Evolutionary conservation across 257 asterid genomes (phyloP).

Genomic region (Plantago ovata): DNA sequence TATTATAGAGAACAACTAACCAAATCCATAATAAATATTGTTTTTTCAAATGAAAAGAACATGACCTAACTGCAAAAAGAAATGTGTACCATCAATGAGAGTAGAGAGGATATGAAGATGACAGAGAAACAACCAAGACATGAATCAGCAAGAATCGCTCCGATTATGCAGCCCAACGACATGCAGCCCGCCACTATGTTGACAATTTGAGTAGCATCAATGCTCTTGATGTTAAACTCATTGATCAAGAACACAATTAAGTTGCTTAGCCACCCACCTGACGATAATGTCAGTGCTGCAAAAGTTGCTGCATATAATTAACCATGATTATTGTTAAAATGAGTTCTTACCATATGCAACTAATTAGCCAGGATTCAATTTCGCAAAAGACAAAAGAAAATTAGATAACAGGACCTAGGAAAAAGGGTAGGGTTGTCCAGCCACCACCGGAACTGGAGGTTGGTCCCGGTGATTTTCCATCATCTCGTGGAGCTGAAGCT

Average conservation of each 20-base stretch:
- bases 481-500: too few species aligned
- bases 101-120: slow-evolving; percentile 43
- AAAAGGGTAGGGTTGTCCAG: not conserved
- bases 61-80: not conserved
- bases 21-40: too few species aligned
- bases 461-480: not conserved
- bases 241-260: slow-evolving; percentile 41
- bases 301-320: slow-evolving; percentile 26
- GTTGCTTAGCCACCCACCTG: slow-evolving; percentile 39
- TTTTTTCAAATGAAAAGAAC: too few species aligned
- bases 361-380: too few species aligned
- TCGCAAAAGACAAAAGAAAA: too few species aligned
- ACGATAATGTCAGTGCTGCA: slow-evolving; percentile 31
- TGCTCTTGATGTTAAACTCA: slow-evolving; percentile 33
- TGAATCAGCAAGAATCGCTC: slow-evolving; percentile 50
- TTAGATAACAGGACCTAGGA: not conserved
- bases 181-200: slow-evolving; percentile 32
- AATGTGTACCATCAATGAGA: slow-evolving; percentile 39
- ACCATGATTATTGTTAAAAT: too few species aligned
- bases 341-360: too few species aligned
- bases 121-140: slow-evolving; percentile 43
- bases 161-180: slow-evolving; percentile 34
- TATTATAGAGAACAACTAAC: too few species aligned
- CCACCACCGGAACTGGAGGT: not conserved
- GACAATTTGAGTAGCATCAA: slow-evolving; percentile 35